A percentile compares a stretch with the other conserved stretches of the same genome.
Conservation (phyloP, 2,329 filamentous ascomycete species). For the Pseudogymnoascus sp. region DNA sequence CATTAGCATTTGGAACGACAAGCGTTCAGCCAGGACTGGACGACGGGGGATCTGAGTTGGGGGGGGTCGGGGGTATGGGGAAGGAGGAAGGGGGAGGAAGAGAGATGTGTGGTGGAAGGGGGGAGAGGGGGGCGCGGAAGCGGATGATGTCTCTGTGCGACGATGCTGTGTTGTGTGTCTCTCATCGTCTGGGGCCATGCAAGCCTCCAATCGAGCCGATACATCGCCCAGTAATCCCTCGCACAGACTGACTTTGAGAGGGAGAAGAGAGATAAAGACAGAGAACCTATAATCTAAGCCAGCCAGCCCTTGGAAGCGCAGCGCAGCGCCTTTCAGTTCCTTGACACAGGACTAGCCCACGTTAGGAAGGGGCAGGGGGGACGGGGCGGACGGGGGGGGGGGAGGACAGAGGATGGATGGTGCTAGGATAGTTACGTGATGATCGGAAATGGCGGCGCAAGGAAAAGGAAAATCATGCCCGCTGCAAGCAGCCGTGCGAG, state of each 20-base stretch:
- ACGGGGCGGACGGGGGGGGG: not conserved
- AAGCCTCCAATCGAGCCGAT: too few species aligned
- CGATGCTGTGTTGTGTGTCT: not conserved
- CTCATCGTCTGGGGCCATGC: not conserved
- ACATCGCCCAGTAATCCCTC: too few species aligned
- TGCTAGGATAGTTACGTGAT: not conserved
- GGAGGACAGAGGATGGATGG: not conserved
- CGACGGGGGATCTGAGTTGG: not conserved
- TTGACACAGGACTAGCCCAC: not conserved
- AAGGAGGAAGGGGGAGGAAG: too few species aligned
- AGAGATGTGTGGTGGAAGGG: not conserved
- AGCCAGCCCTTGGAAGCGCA: not conserved
- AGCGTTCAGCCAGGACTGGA: not conserved
- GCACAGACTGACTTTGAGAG: too few species aligned
- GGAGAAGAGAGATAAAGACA: too few species aligned
- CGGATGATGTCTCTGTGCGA: not conserved
- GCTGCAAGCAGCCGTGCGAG: not conserved
- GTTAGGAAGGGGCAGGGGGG: not conserved
- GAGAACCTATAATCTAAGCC: not conserved
- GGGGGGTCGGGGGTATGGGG: not conserved
- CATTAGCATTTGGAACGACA: not conserved
- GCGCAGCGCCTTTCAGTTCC: not conserved
- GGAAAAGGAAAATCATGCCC: not conserved
- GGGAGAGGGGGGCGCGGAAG: not conserved
- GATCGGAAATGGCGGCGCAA: not conserved